phyloP scores from a whole-genome alignment of 2,329 filamentous ascomycete species.

The Knufia fluminis region DNA sequence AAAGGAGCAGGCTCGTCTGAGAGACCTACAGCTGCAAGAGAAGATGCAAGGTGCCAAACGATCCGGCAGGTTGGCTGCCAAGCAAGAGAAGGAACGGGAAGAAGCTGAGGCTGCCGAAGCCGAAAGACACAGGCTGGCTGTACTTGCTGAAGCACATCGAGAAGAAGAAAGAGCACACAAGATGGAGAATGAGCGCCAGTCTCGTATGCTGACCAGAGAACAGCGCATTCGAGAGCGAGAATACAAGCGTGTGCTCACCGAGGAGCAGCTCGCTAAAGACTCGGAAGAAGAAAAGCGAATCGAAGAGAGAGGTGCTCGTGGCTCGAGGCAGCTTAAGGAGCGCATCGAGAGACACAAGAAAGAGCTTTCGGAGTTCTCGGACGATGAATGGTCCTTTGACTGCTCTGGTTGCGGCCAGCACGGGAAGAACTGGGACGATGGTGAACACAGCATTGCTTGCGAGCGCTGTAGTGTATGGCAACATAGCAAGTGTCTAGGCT shows the following conservation, averaged over 20 bases:
- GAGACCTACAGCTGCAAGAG: constrained; percentile 69
- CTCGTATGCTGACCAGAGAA: constrained; percentile 73
- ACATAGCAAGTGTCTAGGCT: constrained; percentile 82
- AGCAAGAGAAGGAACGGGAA: constrained; percentile 66
- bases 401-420: constrained; percentile 79
- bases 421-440: constrained; percentile 82
- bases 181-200: constrained; percentile 65
- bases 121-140: constrained; percentile 54
- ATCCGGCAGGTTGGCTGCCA: constrained; percentile 78
- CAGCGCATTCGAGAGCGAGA: constrained; percentile 80
- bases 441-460: constrained; percentile 85
- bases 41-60: constrained; percentile 90
- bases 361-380: constrained; percentile 64
- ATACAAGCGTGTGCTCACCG: constrained; percentile 68
- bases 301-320: constrained; percentile 47
- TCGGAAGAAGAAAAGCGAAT: constrained; percentile 63
- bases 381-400: constrained; percentile 89
- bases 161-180: constrained; percentile 54
- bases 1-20: constrained; percentile 65
- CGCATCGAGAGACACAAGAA: constrained; percentile 73
- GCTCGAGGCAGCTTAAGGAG: constrained; percentile 69
- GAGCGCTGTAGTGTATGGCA: constrained; percentile 95
- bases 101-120: constrained; percentile 64
- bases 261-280: constrained; percentile 71
- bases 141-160: constrained; percentile 53